phyloP scores from a whole-genome alignment of 2,329 filamentous ascomycete species.

The Ceratocystis diversiconidia region DNA sequence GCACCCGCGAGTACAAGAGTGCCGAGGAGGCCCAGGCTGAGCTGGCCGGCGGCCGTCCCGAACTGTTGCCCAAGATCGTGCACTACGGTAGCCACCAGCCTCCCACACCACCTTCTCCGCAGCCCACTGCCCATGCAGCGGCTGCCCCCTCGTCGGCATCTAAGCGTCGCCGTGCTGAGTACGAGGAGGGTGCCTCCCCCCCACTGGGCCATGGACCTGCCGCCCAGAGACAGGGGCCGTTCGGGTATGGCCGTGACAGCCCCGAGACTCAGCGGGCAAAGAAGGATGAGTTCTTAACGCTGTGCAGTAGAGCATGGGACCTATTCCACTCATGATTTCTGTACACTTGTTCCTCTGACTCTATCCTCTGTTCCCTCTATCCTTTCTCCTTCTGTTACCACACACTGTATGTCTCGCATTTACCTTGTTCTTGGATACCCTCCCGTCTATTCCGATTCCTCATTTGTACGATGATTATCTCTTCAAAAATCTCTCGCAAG shows the following conservation, averaged over 20 bases:
- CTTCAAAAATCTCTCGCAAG: neutral
- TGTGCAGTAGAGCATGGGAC: slow-evolving; percentile 90
- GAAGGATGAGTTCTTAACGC: slow-evolving; percentile 77
- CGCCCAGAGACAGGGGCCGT: slow-evolving; percentile 49
- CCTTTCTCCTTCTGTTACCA: slow-evolving; percentile 16
- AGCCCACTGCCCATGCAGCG: slow-evolving; percentile 34
- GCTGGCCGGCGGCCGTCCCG: slow-evolving; percentile 78
- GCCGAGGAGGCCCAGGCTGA: slow-evolving; percentile 91
- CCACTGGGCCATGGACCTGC: slow-evolving; percentile 64
- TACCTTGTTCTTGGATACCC: slow-evolving; percentile 20
- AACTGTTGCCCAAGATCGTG: slow-evolving; percentile 81
- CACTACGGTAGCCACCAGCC: slow-evolving; percentile 93
- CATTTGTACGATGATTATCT: slow-evolving; percentile 5
- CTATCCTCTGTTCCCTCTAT: neutral
- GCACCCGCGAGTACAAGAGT: slow-evolving; percentile 79
- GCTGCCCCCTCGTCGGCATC: slow-evolving; percentile 35
- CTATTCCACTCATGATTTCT: slow-evolving; percentile 70
- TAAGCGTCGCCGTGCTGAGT: slow-evolving; percentile 75
- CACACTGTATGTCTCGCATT: slow-evolving; percentile 27
- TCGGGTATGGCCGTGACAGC: slow-evolving; percentile 68
- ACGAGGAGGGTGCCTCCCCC: slow-evolving; percentile 81
- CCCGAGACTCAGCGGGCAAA: slow-evolving; percentile 73
- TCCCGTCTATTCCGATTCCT: slow-evolving; percentile 6
- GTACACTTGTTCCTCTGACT: neutral
- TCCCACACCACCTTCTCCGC: slow-evolving; percentile 74